Evolutionary conservation across 345 rosid species (phyloP).

Genomic region (Adansonia digitata): DNA sequence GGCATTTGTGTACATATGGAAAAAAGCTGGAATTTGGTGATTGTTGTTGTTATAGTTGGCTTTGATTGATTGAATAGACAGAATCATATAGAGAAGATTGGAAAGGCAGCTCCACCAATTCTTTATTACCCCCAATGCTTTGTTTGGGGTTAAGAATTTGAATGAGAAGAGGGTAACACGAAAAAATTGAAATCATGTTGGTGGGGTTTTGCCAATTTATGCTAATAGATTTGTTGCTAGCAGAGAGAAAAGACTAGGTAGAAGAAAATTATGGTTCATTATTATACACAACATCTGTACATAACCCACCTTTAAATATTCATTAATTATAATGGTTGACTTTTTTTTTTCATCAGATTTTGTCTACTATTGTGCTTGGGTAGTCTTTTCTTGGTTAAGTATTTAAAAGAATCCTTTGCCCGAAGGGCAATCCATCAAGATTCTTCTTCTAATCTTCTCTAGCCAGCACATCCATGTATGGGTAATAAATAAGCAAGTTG

Average conservation of each 20-base stretch:
- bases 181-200: background rate
- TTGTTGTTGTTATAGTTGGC: constrained; percentile 25
- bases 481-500: background rate
- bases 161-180: background rate
- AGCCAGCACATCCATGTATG: background rate
- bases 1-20: constrained; percentile 26
- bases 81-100: background rate
- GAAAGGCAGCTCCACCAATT: too few species aligned
- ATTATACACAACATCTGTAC: constrained; percentile 29
- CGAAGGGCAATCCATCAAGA: background rate
- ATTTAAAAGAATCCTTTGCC: background rate
- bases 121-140: too few species aligned
- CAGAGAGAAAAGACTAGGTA: constrained; percentile 22
- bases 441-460: background rate
- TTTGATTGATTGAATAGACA: constrained; percentile 38
- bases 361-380: too few species aligned
- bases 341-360: too few species aligned
- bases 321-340: too few species aligned
- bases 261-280: constrained; percentile 6
- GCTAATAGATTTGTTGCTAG: constrained; percentile 20
- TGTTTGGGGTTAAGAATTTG: too few species aligned
- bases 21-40: constrained; percentile 34
- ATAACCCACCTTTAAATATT: constrained; percentile 22
- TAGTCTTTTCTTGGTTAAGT: too few species aligned
- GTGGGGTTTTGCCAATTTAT: constrained; percentile 22